A percentile compares a stretch with the other conserved stretches of the same genome.
These are phyloP conservation scores for Parathielavia appendiculata DNA, from an alignment of 495 filamentous ascomycete genomes.

Conservation along the genomic window DNA sequence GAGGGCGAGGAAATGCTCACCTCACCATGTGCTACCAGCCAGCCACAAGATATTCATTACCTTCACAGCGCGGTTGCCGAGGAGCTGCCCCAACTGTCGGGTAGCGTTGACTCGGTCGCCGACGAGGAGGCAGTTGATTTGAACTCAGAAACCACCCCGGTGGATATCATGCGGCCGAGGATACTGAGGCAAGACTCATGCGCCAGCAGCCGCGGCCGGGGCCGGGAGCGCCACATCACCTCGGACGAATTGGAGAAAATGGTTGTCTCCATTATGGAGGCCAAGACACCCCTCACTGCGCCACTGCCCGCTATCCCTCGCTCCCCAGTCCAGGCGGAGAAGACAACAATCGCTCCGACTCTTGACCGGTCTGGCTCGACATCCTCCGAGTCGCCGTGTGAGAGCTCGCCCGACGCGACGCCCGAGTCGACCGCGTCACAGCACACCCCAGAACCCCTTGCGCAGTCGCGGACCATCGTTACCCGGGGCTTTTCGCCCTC, in stretches of 20 bases:
- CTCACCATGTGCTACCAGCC: conserved; percentile 35
- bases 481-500: conserved; percentile 85
- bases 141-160: conserved; percentile 51
- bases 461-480: conserved; percentile 59
- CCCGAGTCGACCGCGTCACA: conserved; percentile 32
- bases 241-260: conserved; percentile 83
- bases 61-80: conserved; percentile 17
- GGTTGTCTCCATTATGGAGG: conserved; percentile 76
- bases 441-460: conserved; percentile 34
- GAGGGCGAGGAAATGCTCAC: conserved; percentile 46
- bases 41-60: conserved; percentile 45
- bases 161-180: conserved; percentile 54
- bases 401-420: conserved; percentile 28
- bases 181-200: conserved; percentile 53
- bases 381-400: conserved; percentile 35
- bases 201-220: conserved; percentile 56
- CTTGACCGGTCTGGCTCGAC: conserved; percentile 35
- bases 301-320: conserved; percentile 50
- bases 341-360: conserved; percentile 27
- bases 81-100: conserved; percentile 82
- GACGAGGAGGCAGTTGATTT: conserved; percentile 73
- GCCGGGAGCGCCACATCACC: conserved; percentile 85
- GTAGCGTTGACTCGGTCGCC: conserved; percentile 77
- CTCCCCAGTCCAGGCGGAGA: conserved; percentile 15
- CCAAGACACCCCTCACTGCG: conserved; percentile 60